Evolutionary conservation across 345 rosid genomes (phyloP).

Genomic region (Isatis tinctoria): DNA sequence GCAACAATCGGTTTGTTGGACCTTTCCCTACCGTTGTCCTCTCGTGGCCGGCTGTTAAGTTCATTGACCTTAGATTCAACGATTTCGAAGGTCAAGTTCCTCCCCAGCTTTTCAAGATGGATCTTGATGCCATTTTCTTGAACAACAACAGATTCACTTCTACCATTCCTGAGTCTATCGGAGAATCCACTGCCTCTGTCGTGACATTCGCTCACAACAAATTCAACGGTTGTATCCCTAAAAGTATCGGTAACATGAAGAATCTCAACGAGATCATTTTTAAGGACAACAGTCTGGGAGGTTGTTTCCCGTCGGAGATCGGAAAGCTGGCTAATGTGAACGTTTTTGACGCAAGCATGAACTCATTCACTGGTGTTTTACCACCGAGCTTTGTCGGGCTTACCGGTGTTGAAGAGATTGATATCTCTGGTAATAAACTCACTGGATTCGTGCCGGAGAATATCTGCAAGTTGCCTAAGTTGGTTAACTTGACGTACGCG

Average conservation of each 20-base stretch:
- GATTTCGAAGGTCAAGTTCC: slow-evolving; percentile 76
- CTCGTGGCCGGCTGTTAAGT: slow-evolving; percentile 51
- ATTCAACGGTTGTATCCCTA: slow-evolving; percentile 69
- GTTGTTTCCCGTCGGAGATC: slow-evolving; percentile 70
- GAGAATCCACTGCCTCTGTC: slow-evolving; percentile 53
- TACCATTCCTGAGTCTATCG: slow-evolving; percentile 57
- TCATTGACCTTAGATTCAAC: slow-evolving; percentile 61
- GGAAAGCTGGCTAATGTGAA: slow-evolving; percentile 49
- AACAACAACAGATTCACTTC: slow-evolving; percentile 73
- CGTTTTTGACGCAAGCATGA: slow-evolving; percentile 55
- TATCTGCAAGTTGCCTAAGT: slow-evolving; percentile 52
- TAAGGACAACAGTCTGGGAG: slow-evolving; percentile 49
- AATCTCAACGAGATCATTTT: slow-evolving; percentile 60
- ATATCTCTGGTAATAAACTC: slow-evolving; percentile 49
- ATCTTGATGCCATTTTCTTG: slow-evolving; percentile 64
- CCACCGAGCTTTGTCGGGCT: slow-evolving; percentile 39
- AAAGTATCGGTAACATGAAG: slow-evolving; percentile 54
- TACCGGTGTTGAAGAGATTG: slow-evolving; percentile 35
- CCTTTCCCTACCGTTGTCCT: slow-evolving; percentile 54
- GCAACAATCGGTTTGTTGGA: slow-evolving; percentile 83
- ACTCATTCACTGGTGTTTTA: slow-evolving; percentile 46
- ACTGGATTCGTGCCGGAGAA: slow-evolving; percentile 52
- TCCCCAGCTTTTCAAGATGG: slow-evolving; percentile 41
- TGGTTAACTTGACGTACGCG: slow-evolving; percentile 52
- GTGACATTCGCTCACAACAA: slow-evolving; percentile 69